Evolutionary conservation across 140 eudicot genomes (phyloP).

Genomic region (Anethum foeniculum): DNA sequence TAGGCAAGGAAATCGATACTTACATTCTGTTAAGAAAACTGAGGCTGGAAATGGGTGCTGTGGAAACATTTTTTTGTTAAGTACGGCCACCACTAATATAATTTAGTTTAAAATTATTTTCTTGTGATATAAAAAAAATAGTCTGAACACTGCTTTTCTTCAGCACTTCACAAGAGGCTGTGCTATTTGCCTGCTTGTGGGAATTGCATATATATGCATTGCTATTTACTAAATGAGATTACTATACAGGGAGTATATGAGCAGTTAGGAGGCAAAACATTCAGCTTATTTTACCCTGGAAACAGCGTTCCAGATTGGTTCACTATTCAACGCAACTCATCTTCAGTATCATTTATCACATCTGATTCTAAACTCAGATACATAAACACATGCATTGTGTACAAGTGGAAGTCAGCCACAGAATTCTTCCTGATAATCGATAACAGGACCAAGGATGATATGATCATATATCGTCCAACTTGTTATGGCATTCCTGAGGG

Average conservation of each 20-base stretch:
- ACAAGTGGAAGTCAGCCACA: neutral
- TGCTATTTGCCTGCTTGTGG: no score
- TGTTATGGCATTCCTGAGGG: constrained; percentile 7
- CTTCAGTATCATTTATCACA: neutral
- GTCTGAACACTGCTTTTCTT: no score
- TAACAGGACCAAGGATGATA: constrained; percentile 10
- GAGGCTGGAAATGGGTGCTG: no score
- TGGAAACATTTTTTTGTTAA: no score
- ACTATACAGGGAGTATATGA: constrained; percentile 1
- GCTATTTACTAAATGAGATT: no score
- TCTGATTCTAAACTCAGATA: neutral
- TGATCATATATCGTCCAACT: neutral
- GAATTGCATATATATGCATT: no score
- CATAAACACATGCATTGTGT: neutral
- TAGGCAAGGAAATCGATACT: no score
- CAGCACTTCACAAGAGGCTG: neutral
- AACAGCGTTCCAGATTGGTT: neutral
- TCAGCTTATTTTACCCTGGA: constrained; percentile 10
- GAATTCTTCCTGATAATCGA: neutral
- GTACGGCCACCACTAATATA: neutral
- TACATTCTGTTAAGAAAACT: no score
- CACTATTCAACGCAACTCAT: neutral
- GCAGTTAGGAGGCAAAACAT: neutral
- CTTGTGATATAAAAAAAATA: neutral
- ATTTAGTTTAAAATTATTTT: no score